Evolutionary conservation across 176 grass and related monocot species (phyloP), one percentile per base, ranked within the genome.

Genomic region (Carex cristatella): DNA sequence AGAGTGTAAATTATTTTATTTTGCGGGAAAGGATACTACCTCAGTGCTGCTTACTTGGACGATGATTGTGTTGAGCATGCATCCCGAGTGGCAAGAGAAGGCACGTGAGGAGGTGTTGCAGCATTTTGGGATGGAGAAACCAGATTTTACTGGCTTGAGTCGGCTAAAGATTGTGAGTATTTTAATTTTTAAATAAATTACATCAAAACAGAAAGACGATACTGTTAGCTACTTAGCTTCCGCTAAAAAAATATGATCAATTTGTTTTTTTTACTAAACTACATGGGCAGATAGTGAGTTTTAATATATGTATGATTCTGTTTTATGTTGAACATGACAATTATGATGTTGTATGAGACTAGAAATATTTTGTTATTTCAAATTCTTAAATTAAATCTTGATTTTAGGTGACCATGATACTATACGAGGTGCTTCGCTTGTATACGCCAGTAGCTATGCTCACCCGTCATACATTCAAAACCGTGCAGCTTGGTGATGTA

Each of bases 1-100:
- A 18, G 94, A 97, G 83, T 97, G 94, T 87, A 97, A 94, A 82
- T 78, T 97, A 0, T 97, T 94, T 85, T 97, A 97, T 89, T 91
- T 97, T 79, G 92, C 92, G 5, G 94, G 94, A 11, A 89, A 92
- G 84, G 92, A 94, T 84, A 97, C 94, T 32, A 94, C 94, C 0
- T 92, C 94, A 7, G 87, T 92, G 83, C 66, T 94, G 61, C 87
- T 97, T 18, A 97, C 92, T 0, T 97, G 92, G 92, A 92, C 94
- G 1, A 90, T 97, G 87, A 10, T 94, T 54, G 80, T 90, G 23
- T 65, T 97, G 72, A 88, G 85, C 72, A 92, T 97, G 92, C 87
- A 97, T 91, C 92, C 92, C 18, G 67, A 86, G 56, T 97, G 94
- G 94, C 94, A 94, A 81, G 78, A 83, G 81, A 90, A 89, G 7